Evolutionary conservation across 2,329 filamentous ascomycete genomes (phyloP), one percentile per base, ranked within the genome.

Genomic region (Hirsutella rhossiliensis): DNA sequence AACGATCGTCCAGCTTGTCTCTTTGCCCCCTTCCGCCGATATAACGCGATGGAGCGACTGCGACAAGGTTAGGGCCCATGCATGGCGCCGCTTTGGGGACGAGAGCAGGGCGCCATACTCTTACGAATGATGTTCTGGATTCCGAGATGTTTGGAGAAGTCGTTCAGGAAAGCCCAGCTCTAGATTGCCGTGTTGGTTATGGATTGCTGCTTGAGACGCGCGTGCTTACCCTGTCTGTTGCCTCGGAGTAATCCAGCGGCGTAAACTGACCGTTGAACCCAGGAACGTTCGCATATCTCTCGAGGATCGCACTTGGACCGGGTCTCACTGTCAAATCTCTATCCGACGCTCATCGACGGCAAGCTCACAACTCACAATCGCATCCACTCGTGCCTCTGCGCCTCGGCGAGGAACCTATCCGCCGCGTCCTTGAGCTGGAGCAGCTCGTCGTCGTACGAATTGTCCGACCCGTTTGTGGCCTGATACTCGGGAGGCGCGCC

Each of bases 331-430:
- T 12, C 30, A 4, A 20, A 3, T n/a, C 7, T 20, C 15, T 20
- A 12, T 40, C 15, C 23, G 13, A 6, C 20, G 13, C 15, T 29
- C 19, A 19, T 9, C 20, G 11, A 4, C 18, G 37, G n/a, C 23
- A 8, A 28, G 12, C n/a, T 12, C 40, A 19, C 9, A 18, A 23
- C 41, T 30, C n/a, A 43, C 41, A 38, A 43, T 20, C 41, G 41
- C 41, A 30, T 38, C 41, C 41, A 43, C 18, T 38, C 27, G 36
- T 43, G 41, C 9, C 19, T 38, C 41, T 43, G 18, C 4, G 41
- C 41, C 18, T 17, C 41, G 41, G 34, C 34, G 19, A 43, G 41
- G 18, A 43, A 43, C 32, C 13, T 15, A 18, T 43, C 41, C 15
- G 41, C 41, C 34, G 23, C 18, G 11, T 28, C n/a, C 34, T 43